Conservation (phyloP, 345 rosid species). For the Clausena lansium region DNA sequence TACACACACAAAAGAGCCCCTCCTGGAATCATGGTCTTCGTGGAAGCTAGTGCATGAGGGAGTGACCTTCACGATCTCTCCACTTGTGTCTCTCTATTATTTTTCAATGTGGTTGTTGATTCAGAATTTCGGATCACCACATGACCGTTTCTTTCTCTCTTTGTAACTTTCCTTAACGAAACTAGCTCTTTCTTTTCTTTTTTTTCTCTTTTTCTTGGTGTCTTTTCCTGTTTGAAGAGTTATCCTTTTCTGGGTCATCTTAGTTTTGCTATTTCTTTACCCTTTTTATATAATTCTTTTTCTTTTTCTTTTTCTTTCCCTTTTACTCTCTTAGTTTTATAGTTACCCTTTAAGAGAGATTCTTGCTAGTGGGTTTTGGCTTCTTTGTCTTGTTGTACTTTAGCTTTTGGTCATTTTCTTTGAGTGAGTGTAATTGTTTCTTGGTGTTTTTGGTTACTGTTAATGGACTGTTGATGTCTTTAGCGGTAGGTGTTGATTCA, state of each 20-base stretch:
- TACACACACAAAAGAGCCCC: neutral
- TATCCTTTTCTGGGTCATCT: slow-evolving; percentile 26
- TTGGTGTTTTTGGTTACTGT: slow-evolving; percentile 9
- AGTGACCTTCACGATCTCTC: slow-evolving; percentile 43
- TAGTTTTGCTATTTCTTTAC: slow-evolving; percentile 7
- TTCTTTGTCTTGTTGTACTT: neutral
- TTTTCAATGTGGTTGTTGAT: neutral
- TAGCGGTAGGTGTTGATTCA: slow-evolving; percentile 36
- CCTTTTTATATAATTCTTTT: slow-evolving; percentile 9
- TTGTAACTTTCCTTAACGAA: slow-evolving; percentile 32
- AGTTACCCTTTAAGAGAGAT: neutral
- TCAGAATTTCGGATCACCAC: slow-evolving; percentile 66
- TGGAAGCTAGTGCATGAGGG: slow-evolving; percentile 20
- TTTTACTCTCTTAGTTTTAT: neutral
- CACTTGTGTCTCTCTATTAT: slow-evolving; percentile 16
- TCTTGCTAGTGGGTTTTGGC: slow-evolving; percentile 12
- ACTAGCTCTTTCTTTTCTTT: slow-evolving; percentile 20
- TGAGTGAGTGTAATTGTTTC: neutral
- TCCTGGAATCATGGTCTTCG: slow-evolving; percentile 35
- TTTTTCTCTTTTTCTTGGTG: slow-evolving; percentile 24
- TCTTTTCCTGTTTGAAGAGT: slow-evolving; percentile 27
- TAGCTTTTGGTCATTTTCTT: slow-evolving; percentile 8
- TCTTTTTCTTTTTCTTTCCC: too few relatives aligned
- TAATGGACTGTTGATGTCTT: slow-evolving; percentile 44
- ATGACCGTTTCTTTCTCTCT: slow-evolving; percentile 54